A percentile compares a stretch with the other conserved stretches of the same genome.
Evolutionary conservation across 768 basidiomycete genomes (phyloP).

Genomic region (Termitomyces bulborhizus): DNA sequence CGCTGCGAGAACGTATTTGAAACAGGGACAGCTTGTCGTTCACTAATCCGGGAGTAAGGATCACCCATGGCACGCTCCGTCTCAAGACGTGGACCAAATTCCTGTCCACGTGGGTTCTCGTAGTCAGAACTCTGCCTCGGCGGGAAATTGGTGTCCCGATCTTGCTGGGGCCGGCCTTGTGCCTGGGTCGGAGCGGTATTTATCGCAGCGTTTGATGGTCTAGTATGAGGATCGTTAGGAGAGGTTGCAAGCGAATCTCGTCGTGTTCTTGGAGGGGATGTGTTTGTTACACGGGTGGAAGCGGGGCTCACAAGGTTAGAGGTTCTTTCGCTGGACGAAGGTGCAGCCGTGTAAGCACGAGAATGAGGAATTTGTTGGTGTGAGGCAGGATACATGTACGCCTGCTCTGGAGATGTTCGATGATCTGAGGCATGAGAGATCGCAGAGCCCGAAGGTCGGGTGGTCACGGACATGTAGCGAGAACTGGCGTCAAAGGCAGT

Average conservation of each 20-base stretch:
- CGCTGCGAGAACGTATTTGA: neutral
- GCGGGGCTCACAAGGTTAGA: slow-evolving; percentile 1
- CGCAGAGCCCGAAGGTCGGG: neutral
- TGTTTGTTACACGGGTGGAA: neutral
- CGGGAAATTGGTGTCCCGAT: neutral
- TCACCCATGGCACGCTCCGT: neutral
- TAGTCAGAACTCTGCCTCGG: neutral
- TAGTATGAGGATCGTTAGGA: neutral
- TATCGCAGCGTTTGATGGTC: neutral
- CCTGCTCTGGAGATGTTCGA: slow-evolving; percentile 2
- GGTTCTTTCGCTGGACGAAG: neutral
- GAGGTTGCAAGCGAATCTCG: slow-evolving; percentile 2
- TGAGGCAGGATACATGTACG: neutral
- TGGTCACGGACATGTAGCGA: neutral
- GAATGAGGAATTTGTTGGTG: neutral
- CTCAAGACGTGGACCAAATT: neutral
- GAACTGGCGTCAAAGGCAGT: neutral
- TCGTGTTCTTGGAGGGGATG: neutral
- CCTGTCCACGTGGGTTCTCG: neutral
- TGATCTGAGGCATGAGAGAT: neutral
- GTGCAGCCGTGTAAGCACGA: neutral
- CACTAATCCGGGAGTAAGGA: neutral
- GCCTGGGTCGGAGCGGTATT: neutral
- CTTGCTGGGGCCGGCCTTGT: neutral
- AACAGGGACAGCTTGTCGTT: neutral